Percentiles rank a stretch among this genome's conserved stretches.
phyloP scores from a whole-genome alignment of 1,284 basidiomycete genomes.

The Papiliotrema flavescens region DNA sequence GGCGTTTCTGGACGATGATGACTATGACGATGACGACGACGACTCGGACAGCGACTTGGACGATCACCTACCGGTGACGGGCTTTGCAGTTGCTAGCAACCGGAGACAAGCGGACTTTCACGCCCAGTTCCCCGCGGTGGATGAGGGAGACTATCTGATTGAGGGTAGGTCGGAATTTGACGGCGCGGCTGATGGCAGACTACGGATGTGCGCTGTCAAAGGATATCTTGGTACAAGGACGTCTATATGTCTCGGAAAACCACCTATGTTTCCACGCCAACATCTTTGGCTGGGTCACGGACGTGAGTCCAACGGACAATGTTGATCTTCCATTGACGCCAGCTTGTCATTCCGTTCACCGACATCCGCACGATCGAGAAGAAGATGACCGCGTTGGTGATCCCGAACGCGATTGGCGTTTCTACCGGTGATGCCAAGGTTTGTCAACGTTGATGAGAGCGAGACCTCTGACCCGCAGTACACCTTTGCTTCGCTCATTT shows the following conservation, averaged over 20 bases:
- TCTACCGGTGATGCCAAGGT: constrained; percentile 65
- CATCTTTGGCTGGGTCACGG: constrained; percentile 98
- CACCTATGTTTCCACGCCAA: constrained; percentile 98
- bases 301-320: constrained; percentile 57
- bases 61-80: constrained; percentile 68
- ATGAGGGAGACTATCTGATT: constrained; percentile 96
- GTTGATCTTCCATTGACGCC: constrained; percentile 8
- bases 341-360: constrained; percentile 87
- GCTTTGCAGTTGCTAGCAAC: constrained; percentile 94
- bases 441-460: constrained; percentile 9
- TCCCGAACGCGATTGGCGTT: constrained; percentile 94
- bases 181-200: constrained; percentile 56
- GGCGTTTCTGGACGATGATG: constrained; percentile 60
- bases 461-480: constrained; percentile 59
- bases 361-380: constrained; percentile 90
- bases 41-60: constrained; percentile 48
- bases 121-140: constrained; percentile 78
- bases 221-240: constrained; percentile 94
- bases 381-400: constrained; percentile 97
- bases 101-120: constrained; percentile 96
- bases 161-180: constrained; percentile 63
- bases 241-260: constrained; percentile 96
- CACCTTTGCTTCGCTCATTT: constrained; percentile 93
- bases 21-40: constrained; percentile 52
- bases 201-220: constrained; percentile 95